Conservation (phyloP, 169 alveolate species). For the Cryptosporidium sp. region DNA sequence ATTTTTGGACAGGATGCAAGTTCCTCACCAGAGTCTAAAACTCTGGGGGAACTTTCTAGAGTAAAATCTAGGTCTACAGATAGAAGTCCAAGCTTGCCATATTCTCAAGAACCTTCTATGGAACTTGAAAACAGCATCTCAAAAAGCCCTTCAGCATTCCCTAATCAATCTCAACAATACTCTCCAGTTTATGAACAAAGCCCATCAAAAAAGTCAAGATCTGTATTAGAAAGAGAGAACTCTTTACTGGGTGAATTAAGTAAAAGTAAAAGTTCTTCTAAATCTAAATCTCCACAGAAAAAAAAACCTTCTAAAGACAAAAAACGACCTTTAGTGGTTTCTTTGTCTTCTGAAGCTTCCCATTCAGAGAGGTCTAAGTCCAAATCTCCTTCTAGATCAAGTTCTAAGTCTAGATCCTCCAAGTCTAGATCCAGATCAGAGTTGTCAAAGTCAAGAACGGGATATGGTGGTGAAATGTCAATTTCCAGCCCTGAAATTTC, state of each 20-base stretch:
- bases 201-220: neutral
- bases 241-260: neutral
- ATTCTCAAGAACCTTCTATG: neutral
- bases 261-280: neutral
- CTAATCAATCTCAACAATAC: neutral
- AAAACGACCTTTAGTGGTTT: neutral
- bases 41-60: conserved; percentile 21
- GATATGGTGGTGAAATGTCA: neutral
- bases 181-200: neutral
- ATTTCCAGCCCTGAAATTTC: neutral
- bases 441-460: neutral
- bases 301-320: neutral
- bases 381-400: neutral
- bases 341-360: neutral
- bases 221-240: neutral
- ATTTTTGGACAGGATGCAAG: conserved; percentile 26
- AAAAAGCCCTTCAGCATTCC: neutral
- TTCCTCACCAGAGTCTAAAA: neutral
- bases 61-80: neutral
- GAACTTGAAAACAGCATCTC: neutral
- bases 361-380: neutral
- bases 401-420: neutral
- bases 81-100: neutral
- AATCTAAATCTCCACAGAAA: neutral
- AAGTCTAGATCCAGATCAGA: neutral